Conservation (phyloP, 176 grass and related monocot genomes). For the Poa pratensis region DNA sequence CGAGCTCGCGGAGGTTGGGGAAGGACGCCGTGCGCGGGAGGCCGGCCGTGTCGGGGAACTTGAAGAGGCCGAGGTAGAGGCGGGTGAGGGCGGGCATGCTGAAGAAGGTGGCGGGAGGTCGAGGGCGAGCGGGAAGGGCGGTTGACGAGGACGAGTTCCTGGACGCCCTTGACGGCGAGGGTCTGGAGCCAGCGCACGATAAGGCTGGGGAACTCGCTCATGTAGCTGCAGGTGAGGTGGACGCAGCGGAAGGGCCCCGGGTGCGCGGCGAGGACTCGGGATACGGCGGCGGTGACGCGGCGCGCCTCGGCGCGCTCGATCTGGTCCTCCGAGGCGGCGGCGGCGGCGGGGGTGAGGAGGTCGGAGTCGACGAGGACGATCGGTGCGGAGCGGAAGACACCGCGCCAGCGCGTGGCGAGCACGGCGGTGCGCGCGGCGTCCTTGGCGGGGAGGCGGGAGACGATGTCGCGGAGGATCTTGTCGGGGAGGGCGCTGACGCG, state of each 20-base stretch:
- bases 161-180: not conserved
- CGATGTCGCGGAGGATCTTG: slow-evolving; percentile 2
- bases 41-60: slow-evolving; percentile 20
- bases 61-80: slow-evolving; percentile 18
- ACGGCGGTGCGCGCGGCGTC: not conserved
- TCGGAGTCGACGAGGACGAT: slow-evolving; percentile 3
- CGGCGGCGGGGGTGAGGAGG: not conserved
- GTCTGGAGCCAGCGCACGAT: not conserved
- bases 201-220: not conserved
- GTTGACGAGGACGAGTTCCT: slow-evolving; percentile 17
- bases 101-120: not conserved
- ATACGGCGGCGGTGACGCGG: not conserved
- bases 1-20: slow-evolving; percentile 16
- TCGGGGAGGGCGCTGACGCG: not conserved
- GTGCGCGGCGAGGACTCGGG: not conserved
- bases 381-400: not conserved
- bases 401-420: slow-evolving; percentile 35
- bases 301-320: not conserved
- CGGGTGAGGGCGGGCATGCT: not conserved
- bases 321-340: not conserved
- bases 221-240: not conserved
- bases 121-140: slow-evolving; percentile 4
- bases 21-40: not conserved
- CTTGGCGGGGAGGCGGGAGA: not conserved
- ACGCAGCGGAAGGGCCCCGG: not conserved